Percentiles rank a stretch among this genome's conserved stretches.
These are phyloP conservation scores for Fraxinus greggii DNA, from an alignment of 305 asterid genomes.

Conservation along the genomic window DNA sequence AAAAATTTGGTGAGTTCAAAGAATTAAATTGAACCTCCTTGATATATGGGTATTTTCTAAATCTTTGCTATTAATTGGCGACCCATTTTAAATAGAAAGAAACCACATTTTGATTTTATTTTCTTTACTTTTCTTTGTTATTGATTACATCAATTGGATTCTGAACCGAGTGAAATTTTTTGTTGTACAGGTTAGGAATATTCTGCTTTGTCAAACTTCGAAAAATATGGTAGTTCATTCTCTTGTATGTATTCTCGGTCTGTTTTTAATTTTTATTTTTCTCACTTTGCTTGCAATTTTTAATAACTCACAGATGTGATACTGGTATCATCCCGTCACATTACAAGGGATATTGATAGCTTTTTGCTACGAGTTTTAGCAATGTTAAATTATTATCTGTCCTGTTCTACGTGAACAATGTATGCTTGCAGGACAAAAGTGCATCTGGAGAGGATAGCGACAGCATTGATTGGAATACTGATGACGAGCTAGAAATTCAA, in stretches of 20 bases:
- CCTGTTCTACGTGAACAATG: conserved; percentile 9
- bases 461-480: conserved; percentile 78
- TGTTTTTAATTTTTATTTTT: background rate
- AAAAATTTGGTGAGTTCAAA: background rate
- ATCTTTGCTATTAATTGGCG: background rate
- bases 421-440: conserved; percentile 38
- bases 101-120: background rate
- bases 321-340: background rate
- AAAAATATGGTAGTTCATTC: conserved; percentile 35
- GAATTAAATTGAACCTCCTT: background rate
- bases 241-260: background rate
- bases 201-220: conserved; percentile 13
- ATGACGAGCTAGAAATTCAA: conserved; percentile 65
- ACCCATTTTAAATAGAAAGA: background rate
- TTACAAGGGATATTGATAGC: conserved; percentile 9
- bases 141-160: conserved; percentile 12
- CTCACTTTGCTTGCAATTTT: background rate
- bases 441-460: conserved; percentile 44
- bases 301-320: background rate
- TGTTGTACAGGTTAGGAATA: conserved; percentile 35
- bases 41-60: background rate
- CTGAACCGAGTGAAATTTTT: conserved; percentile 16
- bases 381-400: background rate
- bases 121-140: background rate
- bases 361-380: conserved; percentile 4